Evolutionary conservation across 1,284 basidiomycete species (phyloP).

Genomic region (Thecaphora frezii): DNA sequence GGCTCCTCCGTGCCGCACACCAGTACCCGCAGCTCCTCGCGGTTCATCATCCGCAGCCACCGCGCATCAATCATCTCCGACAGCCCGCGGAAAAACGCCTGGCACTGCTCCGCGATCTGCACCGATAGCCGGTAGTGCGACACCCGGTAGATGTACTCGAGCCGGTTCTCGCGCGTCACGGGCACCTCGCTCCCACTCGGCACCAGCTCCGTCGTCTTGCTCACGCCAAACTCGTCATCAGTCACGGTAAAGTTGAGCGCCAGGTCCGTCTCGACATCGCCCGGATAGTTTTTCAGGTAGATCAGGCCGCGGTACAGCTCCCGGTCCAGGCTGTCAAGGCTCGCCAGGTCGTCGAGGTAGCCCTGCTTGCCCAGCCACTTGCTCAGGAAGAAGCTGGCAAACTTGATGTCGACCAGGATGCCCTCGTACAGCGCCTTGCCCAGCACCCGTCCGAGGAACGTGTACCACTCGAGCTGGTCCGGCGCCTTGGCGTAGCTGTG

Average conservation of each 20-base stretch:
- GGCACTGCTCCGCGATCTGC: slow-evolving; percentile 79
- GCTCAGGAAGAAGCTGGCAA: slow-evolving; percentile 91
- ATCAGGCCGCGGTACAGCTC: slow-evolving; percentile 90
- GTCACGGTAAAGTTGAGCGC: slow-evolving; percentile 87
- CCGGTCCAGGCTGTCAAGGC: slow-evolving; percentile 60
- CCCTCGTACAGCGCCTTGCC: slow-evolving; percentile 97
- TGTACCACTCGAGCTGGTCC: slow-evolving; percentile 72
- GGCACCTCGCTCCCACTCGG: slow-evolving; percentile 80
- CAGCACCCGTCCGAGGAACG: slow-evolving; percentile 87
- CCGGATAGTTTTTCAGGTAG: slow-evolving; percentile 87
- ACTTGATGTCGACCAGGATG: slow-evolving; percentile 91
- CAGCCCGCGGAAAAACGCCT: slow-evolving; percentile 64
- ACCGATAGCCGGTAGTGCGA: slow-evolving; percentile 84
- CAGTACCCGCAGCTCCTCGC: slow-evolving; percentile 51
- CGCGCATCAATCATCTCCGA: slow-evolving; percentile 55
- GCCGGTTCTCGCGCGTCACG: slow-evolving; percentile 84
- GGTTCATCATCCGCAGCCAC: slow-evolving; percentile 55
- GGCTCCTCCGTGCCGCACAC: slow-evolving; percentile 52
- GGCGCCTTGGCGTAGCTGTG: slow-evolving; percentile 60
- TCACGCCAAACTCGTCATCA: slow-evolving; percentile 87
- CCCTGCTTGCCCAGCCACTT: slow-evolving; percentile 63
- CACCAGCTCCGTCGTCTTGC: slow-evolving; percentile 76
- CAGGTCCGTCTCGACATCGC: slow-evolving; percentile 80
- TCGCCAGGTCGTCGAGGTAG: slow-evolving; percentile 47
- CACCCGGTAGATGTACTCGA: slow-evolving; percentile 84